phyloP scores from a whole-genome alignment of 768 basidiomycete species.

The Rhodosporidiobolus odoratus region DNA sequence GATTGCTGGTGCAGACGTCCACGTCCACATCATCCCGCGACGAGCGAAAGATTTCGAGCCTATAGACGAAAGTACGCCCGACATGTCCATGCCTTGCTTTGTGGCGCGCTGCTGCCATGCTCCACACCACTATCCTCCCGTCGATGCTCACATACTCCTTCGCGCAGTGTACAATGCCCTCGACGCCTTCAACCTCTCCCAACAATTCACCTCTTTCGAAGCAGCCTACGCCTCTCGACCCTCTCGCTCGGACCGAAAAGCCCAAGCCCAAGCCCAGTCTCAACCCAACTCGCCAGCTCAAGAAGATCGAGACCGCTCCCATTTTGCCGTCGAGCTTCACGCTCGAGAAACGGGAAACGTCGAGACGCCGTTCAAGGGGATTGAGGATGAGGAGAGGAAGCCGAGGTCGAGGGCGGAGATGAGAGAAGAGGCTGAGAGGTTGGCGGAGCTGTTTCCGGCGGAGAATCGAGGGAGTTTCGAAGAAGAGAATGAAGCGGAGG shows the following conservation, averaged over 20 bases:
- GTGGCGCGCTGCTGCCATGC: too few species aligned
- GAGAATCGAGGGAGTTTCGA: slow-evolving; percentile 8
- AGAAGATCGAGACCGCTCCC: neutral
- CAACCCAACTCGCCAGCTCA: neutral
- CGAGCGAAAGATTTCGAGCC: slow-evolving; percentile 53
- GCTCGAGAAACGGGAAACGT: slow-evolving; percentile 20
- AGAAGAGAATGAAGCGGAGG: neutral
- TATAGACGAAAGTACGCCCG: slow-evolving; percentile 44
- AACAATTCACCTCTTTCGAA: slow-evolving; percentile 10
- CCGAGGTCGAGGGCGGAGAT: slow-evolving; percentile 67
- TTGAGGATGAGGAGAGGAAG: slow-evolving; percentile 53
- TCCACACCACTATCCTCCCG: too few species aligned
- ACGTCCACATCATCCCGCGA: slow-evolving; percentile 82
- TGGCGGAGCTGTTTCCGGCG: slow-evolving; percentile 56
- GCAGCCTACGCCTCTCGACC: slow-evolving; percentile 5
- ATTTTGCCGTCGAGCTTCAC: slow-evolving; percentile 44
- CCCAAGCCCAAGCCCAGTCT: neutral
- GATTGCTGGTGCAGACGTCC: slow-evolving; percentile 73
- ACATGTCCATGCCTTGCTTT: neutral
- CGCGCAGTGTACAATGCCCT: slow-evolving; percentile 58
- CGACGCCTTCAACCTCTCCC: slow-evolving; percentile 57
- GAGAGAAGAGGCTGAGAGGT: slow-evolving; percentile 70
- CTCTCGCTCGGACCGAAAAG: slow-evolving; percentile 5
- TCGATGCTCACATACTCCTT: neutral
- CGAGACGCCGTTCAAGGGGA: slow-evolving; percentile 53